These are phyloP conservation scores for Calophaca sinica DNA, from an alignment of 306 rosid species.

Conservation along the genomic window DNA sequence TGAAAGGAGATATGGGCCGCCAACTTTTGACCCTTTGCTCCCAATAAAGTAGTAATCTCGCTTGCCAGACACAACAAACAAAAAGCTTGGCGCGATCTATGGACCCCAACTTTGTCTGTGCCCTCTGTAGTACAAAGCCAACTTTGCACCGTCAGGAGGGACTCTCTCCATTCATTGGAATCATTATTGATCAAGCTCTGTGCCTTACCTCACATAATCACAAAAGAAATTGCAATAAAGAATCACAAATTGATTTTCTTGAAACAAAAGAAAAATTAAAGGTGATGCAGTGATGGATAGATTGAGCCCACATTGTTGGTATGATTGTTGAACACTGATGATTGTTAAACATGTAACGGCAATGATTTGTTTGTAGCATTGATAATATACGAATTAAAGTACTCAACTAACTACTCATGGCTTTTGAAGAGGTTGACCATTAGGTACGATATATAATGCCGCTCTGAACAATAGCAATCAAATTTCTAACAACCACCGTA, in stretches of 20 bases:
- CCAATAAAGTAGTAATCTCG: background rate
- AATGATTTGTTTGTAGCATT: slow-evolving; percentile 25
- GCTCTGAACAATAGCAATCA: background rate
- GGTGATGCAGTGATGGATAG: slow-evolving; percentile 16
- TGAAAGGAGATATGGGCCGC: background rate
- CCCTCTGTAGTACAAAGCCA: slow-evolving; percentile 34
- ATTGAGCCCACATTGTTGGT: slow-evolving; percentile 39
- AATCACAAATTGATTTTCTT: background rate
- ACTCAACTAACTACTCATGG: slow-evolving; percentile 34
- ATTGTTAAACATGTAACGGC: slow-evolving; percentile 37
- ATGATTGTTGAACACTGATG: slow-evolving; percentile 39
- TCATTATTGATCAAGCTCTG: slow-evolving; percentile 33
- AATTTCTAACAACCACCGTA: slow-evolving; percentile 14
- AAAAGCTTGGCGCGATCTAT: too few species aligned
- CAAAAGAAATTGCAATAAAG: slow-evolving; percentile 3
- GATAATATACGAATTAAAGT: slow-evolving; percentile 1
- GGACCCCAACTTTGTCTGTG: slow-evolving; percentile 38
- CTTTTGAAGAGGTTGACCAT: slow-evolving; percentile 31
- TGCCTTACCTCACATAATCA: slow-evolving; percentile 37
- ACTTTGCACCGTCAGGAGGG: slow-evolving; percentile 43
- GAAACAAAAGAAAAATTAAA: background rate
- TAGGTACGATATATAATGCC: background rate
- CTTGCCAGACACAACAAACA: slow-evolving; percentile 17
- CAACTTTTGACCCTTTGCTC: slow-evolving; percentile 46
- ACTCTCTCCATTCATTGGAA: slow-evolving; percentile 17